Evolutionary conservation across 2,329 filamentous ascomycete genomes (phyloP).

Genomic region (Colletotrichum siamense): DNA sequence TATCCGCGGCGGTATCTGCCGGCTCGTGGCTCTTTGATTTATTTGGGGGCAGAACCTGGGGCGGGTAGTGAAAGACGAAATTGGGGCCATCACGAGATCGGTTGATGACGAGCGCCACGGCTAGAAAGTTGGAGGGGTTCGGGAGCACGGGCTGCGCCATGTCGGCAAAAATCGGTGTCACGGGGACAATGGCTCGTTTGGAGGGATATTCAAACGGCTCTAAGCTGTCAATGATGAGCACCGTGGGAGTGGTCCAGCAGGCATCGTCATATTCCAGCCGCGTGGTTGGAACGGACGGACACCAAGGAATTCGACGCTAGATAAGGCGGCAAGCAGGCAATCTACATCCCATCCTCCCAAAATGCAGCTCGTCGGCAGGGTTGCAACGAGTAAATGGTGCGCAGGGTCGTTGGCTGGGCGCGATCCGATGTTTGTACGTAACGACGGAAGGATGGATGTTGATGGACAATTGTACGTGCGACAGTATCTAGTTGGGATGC

Average conservation of each 20-base stretch:
- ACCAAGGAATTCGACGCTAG: neutral
- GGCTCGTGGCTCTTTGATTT: slow-evolving; percentile 37
- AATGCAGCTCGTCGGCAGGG: neutral
- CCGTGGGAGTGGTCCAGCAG: neutral
- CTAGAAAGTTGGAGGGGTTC: slow-evolving; percentile 64
- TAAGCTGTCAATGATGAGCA: neutral
- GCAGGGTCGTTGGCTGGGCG: neutral
- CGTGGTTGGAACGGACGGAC: neutral
- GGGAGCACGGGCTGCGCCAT: slow-evolving; percentile 58
- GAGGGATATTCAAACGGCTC: neutral
- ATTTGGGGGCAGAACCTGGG: slow-evolving; percentile 52
- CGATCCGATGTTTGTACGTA: neutral
- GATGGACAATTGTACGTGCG: neutral
- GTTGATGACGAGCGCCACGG: slow-evolving; percentile 76
- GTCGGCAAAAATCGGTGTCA: neutral
- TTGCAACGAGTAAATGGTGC: neutral
- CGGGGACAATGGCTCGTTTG: neutral
- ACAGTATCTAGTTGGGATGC: neutral
- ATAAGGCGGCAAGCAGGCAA: neutral
- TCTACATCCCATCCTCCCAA: neutral
- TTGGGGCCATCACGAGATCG: slow-evolving; percentile 79
- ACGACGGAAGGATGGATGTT: neutral
- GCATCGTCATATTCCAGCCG: neutral
- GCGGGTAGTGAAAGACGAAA: slow-evolving; percentile 89
- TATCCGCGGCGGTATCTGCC: slow-evolving; percentile 39